Percentiles rank a stretch among this genome's conserved stretches.
These are phyloP conservation scores for Coemansia sp. DNA, from an alignment of 192 early-diverging fungal genomes.

Conservation along the genomic window DNA sequence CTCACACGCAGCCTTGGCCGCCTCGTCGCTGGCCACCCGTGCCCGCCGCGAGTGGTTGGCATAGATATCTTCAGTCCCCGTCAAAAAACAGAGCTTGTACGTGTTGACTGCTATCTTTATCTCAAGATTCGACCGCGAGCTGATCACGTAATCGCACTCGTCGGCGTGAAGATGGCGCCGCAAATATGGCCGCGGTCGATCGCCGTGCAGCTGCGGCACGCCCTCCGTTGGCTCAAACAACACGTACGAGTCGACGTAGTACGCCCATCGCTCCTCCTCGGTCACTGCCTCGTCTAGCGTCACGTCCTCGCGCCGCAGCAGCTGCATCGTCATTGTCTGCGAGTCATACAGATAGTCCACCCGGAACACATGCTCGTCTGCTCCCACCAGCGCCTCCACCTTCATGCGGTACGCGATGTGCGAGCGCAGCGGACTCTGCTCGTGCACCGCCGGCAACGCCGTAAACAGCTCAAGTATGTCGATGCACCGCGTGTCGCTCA, in stretches of 20 bases:
- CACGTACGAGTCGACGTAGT: slow-evolving; percentile 95
- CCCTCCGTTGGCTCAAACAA: slow-evolving; percentile 81
- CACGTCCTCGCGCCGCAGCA: slow-evolving; percentile 86
- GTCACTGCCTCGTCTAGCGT: slow-evolving; percentile 76
- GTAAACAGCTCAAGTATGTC: slow-evolving; percentile 69
- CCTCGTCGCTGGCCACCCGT: slow-evolving; percentile 11
- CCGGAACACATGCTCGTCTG: slow-evolving; percentile 78
- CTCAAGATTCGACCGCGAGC: slow-evolving; percentile 78
- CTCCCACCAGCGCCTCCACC: slow-evolving; percentile 65
- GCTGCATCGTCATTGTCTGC: slow-evolving; percentile 77
- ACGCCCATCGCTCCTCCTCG: slow-evolving; percentile 89
- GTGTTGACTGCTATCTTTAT: slow-evolving; percentile 97
- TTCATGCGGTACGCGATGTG: slow-evolving; percentile 73
- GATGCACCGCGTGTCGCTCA: slow-evolving; percentile 64
- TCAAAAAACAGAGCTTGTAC: slow-evolving; percentile 97
- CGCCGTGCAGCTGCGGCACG: slow-evolving; percentile 54
- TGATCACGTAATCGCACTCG: slow-evolving; percentile 58
- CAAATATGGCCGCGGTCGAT: slow-evolving; percentile 69
- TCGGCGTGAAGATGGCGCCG: slow-evolving; percentile 55
- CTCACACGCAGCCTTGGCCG: slow-evolving; percentile 25
- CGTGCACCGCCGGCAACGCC: slow-evolving; percentile 46
- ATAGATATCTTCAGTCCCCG: slow-evolving; percentile 90
- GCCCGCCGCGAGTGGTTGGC: slow-evolving; percentile 54
- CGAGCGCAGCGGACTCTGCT: slow-evolving; percentile 60
- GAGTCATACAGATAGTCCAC: slow-evolving; percentile 69